phyloP scores from a whole-genome alignment of 306 rosid species.

The Lotus japonicus region DNA sequence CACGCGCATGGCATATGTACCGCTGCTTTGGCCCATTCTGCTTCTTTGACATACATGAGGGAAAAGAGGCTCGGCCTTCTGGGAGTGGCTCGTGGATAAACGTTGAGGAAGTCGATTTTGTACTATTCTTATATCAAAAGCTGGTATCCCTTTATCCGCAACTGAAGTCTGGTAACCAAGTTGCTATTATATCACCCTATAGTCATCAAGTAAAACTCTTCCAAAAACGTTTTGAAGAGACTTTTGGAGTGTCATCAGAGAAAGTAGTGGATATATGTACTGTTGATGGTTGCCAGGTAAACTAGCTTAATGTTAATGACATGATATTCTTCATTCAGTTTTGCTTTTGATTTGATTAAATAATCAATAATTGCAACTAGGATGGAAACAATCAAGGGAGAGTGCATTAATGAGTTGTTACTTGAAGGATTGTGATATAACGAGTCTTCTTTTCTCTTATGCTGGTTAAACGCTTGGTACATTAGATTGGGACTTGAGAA shows the following conservation, averaged over 20 bases:
- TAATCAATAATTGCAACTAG: background rate
- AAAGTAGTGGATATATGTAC: conserved; percentile 77
- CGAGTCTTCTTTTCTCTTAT: background rate
- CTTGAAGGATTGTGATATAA: background rate
- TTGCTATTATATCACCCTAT: conserved; percentile 86
- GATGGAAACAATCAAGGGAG: too few relatives aligned
- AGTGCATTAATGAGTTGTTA: background rate
- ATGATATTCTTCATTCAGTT: conserved; percentile 8
- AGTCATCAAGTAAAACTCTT: conserved; percentile 78
- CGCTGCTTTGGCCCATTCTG: conserved; percentile 87
- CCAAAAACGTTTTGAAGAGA: conserved; percentile 62
- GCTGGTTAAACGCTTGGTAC: conserved; percentile 1
- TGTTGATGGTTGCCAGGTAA: conserved; percentile 99
- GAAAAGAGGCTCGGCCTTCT: conserved; percentile 53
- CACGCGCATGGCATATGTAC: conserved; percentile 68
- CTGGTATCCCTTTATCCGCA: conserved; percentile 58
- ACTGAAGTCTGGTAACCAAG: conserved; percentile 66
- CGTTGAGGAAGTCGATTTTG: conserved; percentile 77
- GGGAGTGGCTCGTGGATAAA: conserved; percentile 85
- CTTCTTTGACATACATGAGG: conserved; percentile 79
- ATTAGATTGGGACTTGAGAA: conserved; percentile 11
- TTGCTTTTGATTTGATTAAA: background rate
- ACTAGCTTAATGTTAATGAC: conserved; percentile 14
- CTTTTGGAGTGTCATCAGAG: conserved; percentile 69
- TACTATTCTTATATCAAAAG: conserved; percentile 65